Evolutionary conservation across 345 rosid genomes (phyloP).

Genomic region (Triadica sebifera): DNA sequence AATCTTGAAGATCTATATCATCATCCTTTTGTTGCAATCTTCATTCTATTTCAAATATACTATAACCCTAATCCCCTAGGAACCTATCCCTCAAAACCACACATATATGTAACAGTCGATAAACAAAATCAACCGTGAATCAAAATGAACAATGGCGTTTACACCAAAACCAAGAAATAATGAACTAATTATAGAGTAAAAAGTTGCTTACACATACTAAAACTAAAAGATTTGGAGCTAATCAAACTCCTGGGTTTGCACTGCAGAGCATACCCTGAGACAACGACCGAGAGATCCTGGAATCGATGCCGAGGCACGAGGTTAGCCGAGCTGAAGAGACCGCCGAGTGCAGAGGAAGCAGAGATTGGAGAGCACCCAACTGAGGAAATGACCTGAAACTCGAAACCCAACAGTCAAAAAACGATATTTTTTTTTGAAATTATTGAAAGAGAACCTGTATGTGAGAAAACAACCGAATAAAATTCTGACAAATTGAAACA

Average conservation of each 20-base stretch:
- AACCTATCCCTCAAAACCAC: background rate
- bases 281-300: slow-evolving; percentile 72
- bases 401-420: slow-evolving; percentile 2
- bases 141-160: background rate
- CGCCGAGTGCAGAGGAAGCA: slow-evolving; percentile 77
- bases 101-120: background rate
- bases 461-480: background rate
- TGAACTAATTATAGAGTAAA: slow-evolving; percentile 17
- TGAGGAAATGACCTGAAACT: slow-evolving; percentile 58
- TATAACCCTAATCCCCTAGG: background rate
- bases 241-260: slow-evolving; percentile 97
- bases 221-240: slow-evolving; percentile 50
- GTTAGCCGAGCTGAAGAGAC: slow-evolving; percentile 85
- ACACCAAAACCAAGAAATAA: slow-evolving; percentile 4
- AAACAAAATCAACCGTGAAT: background rate
- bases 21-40: background rate
- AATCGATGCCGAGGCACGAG: slow-evolving; percentile 82
- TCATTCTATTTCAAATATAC: background rate
- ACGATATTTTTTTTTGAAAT: background rate
- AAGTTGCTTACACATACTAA: slow-evolving; percentile 66
- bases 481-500: slow-evolving; percentile 2
- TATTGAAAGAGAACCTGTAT: background rate
- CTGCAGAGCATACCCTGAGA: slow-evolving; percentile 99
- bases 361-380: slow-evolving; percentile 71
- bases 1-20: background rate